Evolutionary conservation across 208 protist species (phyloP).

Genomic region (Trichomonas gallinae): DNA sequence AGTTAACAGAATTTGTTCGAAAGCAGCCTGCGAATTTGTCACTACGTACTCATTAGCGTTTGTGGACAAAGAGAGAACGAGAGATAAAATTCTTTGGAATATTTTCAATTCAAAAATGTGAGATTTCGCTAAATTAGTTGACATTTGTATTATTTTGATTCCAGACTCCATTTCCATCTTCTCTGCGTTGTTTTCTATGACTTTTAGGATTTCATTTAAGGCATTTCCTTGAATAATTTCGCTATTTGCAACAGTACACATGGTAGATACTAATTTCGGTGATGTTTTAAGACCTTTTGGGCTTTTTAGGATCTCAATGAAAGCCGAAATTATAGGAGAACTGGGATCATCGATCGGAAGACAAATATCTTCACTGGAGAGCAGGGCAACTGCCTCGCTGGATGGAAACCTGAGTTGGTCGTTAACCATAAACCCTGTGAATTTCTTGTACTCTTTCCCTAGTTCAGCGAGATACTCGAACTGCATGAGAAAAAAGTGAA

Average conservation of each 20-base stretch:
- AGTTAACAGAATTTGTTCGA: not conserved
- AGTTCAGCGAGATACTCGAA: not conserved
- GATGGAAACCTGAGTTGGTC: not conserved
- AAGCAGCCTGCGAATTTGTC: not conserved
- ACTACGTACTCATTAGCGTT: not conserved
- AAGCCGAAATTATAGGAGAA: not conserved
- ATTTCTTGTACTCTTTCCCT: not conserved
- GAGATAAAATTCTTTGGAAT: not conserved
- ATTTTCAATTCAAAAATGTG: not conserved
- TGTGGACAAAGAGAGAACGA: not conserved
- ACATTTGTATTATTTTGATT: not conserved
- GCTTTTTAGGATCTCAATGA: not conserved
- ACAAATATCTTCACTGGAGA: not conserved
- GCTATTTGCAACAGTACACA: not conserved
- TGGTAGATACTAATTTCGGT: not conserved
- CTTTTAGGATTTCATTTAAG: not conserved
- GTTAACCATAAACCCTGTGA: not conserved
- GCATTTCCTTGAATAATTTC: not conserved
- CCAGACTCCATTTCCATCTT: not conserved
- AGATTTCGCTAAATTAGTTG: not conserved
- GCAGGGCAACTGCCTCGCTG: not conserved
- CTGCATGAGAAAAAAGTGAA: not conserved
- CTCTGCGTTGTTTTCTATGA: not conserved
- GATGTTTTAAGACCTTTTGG: not conserved
- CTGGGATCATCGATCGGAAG: not conserved